These are phyloP conservation scores for Lecanicillium sp. DNA, from an alignment of 2,329 filamentous ascomycete species.

Conservation along the genomic window DNA sequence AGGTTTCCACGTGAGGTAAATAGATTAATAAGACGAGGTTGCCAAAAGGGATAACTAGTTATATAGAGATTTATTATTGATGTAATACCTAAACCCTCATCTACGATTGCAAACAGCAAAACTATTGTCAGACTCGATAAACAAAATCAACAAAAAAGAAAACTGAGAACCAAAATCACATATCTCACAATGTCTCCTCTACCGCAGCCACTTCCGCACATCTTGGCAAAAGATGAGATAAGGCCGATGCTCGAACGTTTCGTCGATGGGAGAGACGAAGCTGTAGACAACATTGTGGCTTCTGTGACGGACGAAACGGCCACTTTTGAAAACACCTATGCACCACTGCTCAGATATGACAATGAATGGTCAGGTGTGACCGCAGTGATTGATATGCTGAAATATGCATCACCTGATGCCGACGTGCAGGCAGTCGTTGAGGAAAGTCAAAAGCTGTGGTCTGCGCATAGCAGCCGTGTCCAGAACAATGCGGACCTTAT, in stretches of 20 bases:
- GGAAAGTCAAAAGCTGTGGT: background rate
- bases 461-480: background rate
- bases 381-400: background rate
- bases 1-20: background rate
- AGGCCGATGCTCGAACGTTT: background rate
- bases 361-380: background rate
- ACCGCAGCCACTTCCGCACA: background rate
- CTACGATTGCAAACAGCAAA: too few species aligned
- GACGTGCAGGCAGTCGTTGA: background rate
- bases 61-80: too few species aligned
- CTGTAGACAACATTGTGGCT: background rate
- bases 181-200: background rate
- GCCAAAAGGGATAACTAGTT: background rate
- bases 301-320: background rate
- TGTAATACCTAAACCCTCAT: too few species aligned
- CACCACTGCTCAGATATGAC: constrained; percentile 1
- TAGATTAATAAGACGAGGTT: background rate
- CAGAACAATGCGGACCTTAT: background rate
- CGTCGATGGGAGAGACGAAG: background rate
- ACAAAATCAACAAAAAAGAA: background rate
- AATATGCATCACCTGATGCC: background rate
- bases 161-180: background rate
- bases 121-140: too few species aligned
- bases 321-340: constrained; percentile 1
- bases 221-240: background rate